Evolutionary conservation across 73 alveolate species (phyloP).

Genomic region (Tetrahymena malaccensis): DNA sequence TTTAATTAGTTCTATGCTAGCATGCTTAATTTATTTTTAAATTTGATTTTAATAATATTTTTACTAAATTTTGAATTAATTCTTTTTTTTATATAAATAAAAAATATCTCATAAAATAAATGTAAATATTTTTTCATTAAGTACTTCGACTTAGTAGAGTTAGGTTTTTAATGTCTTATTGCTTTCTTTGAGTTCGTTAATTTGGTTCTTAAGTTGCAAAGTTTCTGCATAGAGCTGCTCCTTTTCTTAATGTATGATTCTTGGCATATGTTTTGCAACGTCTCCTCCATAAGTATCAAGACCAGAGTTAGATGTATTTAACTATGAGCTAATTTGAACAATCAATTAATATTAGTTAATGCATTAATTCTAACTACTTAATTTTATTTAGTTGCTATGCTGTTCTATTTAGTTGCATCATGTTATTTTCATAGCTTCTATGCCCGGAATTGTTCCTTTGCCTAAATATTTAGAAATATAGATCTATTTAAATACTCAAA

Average conservation of each 20-base stretch:
- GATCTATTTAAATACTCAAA: background rate
- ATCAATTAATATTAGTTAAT: background rate
- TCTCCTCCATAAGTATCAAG: background rate
- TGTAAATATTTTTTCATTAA: background rate
- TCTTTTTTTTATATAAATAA: too few relatives aligned
- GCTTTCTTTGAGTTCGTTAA: background rate
- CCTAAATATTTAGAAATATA: background rate
- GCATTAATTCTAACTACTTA: background rate
- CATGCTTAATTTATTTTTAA: background rate
- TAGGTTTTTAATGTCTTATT: background rate
- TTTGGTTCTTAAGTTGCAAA: background rate
- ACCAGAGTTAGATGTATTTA: background rate
- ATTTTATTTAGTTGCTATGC: background rate
- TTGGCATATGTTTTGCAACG: background rate
- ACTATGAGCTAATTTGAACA: background rate
- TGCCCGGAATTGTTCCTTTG: background rate
- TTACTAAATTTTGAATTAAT: background rate
- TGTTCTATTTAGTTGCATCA: background rate
- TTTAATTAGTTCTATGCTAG: too few relatives aligned
- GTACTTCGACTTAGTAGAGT: background rate
- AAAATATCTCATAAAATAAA: background rate
- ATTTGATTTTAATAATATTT: background rate
- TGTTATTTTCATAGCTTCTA: background rate
- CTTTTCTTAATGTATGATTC: background rate
- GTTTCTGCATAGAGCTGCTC: background rate